phyloP scores from a whole-genome alignment of 306 rosid genomes.

The Medicago arabica region DNA sequence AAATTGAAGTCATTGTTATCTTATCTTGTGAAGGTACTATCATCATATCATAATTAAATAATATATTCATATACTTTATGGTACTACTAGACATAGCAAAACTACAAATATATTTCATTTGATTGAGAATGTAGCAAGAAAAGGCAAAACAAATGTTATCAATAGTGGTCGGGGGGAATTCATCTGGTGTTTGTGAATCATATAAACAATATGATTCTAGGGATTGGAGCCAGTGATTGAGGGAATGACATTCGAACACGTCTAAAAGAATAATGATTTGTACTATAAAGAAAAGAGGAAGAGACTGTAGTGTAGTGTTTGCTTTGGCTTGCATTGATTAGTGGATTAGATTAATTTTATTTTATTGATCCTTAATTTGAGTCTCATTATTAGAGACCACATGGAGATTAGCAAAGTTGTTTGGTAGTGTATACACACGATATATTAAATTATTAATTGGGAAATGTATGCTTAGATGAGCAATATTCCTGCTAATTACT shows the following conservation, averaged over 20 bases:
- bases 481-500: too few species aligned
- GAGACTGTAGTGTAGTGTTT: slow-evolving; percentile 35
- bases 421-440: slow-evolving; percentile 31
- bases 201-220: slow-evolving; percentile 39
- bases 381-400: slow-evolving; percentile 60
- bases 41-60: background rate
- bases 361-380: slow-evolving; percentile 22
- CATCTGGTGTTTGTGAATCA: slow-evolving; percentile 35
- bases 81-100: background rate
- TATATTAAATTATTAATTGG: slow-evolving; percentile 12
- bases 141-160: slow-evolving; percentile 28
- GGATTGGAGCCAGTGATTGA: slow-evolving; percentile 54
- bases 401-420: slow-evolving; percentile 43
- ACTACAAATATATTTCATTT: slow-evolving; percentile 26
- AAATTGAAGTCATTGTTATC: slow-evolving; percentile 36
- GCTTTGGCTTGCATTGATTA: slow-evolving; percentile 41
- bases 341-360: slow-evolving; percentile 32
- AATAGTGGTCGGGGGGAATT: slow-evolving; percentile 41
- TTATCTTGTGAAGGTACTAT: slow-evolving; percentile 10
- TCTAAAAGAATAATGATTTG: slow-evolving; percentile 30
- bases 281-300: background rate
- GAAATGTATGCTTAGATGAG: background rate
- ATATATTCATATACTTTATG: background rate
- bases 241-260: slow-evolving; percentile 50
- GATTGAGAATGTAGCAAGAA: slow-evolving; percentile 41